Evolutionary conservation across 495 filamentous ascomycete species (phyloP).

Genomic region (Penicillium silybi): DNA sequence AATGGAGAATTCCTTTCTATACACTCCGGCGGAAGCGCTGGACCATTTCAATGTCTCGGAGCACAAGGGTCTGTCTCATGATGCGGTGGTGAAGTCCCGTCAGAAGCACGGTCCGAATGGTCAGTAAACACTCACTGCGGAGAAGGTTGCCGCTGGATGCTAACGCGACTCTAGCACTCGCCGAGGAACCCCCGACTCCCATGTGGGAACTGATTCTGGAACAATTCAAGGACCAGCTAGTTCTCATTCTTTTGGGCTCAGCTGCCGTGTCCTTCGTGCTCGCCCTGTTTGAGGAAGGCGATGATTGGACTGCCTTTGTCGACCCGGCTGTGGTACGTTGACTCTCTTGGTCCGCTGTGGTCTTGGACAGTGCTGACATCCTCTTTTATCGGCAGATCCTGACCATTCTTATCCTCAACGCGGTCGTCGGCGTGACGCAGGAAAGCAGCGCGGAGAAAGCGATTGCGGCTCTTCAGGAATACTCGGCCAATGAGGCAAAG

Average conservation of each 20-base stretch:
- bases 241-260: constrained; percentile 90
- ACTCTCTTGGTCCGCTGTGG: background rate
- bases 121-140: constrained; percentile 38
- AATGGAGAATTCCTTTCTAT: constrained; percentile 81
- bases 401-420: constrained; percentile 94
- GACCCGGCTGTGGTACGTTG: constrained; percentile 84
- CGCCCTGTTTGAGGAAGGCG: constrained; percentile 88
- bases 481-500: constrained; percentile 97
- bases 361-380: constrained; percentile 7
- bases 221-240: constrained; percentile 98
- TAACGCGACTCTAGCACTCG: constrained; percentile 59
- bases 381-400: constrained; percentile 61
- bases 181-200: constrained; percentile 95
- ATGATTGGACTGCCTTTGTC: constrained; percentile 97
- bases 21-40: constrained; percentile 64
- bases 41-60: constrained; percentile 67
- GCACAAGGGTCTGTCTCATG: constrained; percentile 61
- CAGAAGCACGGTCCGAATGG: constrained; percentile 81
- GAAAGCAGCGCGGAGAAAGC: constrained; percentile 98
- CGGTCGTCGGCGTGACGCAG: constrained; percentile 95
- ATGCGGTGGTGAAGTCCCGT: constrained; percentile 60
- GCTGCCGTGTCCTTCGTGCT: constrained; percentile 93
- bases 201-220: constrained; percentile 95
- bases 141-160: background rate
- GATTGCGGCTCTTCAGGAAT: constrained; percentile 97